Evolutionary conservation across 345 rosid species (phyloP).

Genomic region (Cochlearia excelsa): DNA sequence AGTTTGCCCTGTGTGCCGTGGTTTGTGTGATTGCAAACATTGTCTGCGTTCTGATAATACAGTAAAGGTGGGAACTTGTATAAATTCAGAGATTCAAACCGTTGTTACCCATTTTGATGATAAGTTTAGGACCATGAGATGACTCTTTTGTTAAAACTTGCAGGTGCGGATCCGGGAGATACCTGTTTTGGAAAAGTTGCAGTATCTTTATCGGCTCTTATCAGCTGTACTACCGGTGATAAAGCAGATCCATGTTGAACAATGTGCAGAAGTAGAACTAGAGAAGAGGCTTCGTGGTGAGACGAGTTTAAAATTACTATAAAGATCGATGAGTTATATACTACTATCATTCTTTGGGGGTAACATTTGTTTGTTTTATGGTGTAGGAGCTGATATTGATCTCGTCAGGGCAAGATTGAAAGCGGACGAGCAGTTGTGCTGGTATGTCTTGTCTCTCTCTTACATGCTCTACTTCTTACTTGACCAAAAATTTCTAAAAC

Average conservation of each 20-base stretch:
- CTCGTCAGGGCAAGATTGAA: constrained; percentile 77
- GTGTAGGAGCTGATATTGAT: constrained; percentile 74
- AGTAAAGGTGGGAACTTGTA: constrained; percentile 58
- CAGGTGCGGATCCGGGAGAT: constrained; percentile 77
- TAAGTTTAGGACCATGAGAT: constrained; percentile 19
- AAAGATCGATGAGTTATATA: constrained; percentile 10
- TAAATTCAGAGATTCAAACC: constrained; percentile 10
- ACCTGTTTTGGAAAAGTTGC: constrained; percentile 84
- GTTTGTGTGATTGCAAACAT: constrained; percentile 80
- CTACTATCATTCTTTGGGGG: not conserved
- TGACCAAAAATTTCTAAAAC: not conserved
- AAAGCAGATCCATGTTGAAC: constrained; percentile 80
- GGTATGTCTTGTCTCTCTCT: constrained; percentile 45
- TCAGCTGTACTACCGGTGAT: constrained; percentile 88
- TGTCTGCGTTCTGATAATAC: constrained; percentile 82
- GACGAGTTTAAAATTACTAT: constrained; percentile 29
- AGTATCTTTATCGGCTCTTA: constrained; percentile 68
- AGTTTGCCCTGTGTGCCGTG: constrained; percentile 93
- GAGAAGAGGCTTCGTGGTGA: constrained; percentile 79
- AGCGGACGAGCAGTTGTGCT: constrained; percentile 99
- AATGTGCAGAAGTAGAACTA: constrained; percentile 79
- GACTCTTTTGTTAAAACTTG: constrained; percentile 18
- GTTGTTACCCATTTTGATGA: not conserved
- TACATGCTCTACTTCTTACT: constrained; percentile 14
- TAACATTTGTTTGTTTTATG: constrained; percentile 21